Conservation (phyloP, 169 alveolate species). For the Plasmodium cynomolgi region DNA sequence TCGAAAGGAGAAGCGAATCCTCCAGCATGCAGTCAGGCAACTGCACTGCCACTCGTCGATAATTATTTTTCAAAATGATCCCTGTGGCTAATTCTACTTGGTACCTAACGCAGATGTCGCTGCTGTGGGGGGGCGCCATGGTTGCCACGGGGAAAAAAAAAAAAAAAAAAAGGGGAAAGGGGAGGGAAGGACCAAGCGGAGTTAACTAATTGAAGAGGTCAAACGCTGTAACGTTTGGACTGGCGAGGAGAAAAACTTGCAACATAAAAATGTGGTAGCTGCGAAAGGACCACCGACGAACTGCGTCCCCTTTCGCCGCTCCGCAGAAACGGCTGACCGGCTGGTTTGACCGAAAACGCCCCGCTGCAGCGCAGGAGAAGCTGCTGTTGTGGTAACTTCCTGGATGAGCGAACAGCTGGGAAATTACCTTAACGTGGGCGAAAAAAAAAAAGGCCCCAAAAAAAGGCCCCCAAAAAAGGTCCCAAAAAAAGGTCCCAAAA, state of each 20-base stretch:
- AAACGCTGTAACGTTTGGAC: neutral
- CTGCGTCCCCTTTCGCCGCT: neutral
- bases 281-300: neutral
- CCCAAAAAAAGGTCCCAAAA: no score
- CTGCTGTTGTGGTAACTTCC: neutral
- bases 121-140: neutral
- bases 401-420: neutral
- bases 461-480: no score
- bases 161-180: neutral
- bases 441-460: no score
- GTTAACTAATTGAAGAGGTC: neutral
- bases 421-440: neutral
- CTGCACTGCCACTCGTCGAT: conserved; percentile 42
- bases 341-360: neutral
- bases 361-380: neutral
- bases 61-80: conserved; percentile 29
- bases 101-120: conserved; percentile 22
- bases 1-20: conserved; percentile 42
- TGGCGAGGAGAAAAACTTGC: neutral
- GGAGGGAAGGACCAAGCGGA: neutral
- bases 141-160: neutral
- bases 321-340: neutral
- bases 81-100: conserved; percentile 27
- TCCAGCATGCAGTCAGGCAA: conserved; percentile 56
- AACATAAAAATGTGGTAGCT: neutral